These are phyloP conservation scores for Mesembryanthemum crystallinum DNA, from an alignment of 148 eudicot genomes.

Conservation along the genomic window DNA sequence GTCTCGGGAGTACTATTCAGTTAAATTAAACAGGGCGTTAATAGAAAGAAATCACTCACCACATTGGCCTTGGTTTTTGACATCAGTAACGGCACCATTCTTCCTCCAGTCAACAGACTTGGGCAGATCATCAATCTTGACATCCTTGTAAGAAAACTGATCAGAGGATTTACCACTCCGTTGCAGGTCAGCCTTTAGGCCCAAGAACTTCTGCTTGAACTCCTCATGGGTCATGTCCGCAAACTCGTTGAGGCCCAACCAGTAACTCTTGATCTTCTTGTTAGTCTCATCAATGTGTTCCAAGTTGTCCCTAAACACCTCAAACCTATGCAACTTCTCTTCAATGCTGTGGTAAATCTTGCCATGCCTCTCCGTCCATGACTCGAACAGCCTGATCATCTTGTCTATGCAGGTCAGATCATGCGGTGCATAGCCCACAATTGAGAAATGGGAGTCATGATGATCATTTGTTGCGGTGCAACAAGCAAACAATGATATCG, in stretches of 20 bases:
- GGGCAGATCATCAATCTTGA: constrained; percentile 52
- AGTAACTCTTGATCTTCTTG: constrained; percentile 62
- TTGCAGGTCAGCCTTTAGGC: constrained; percentile 50
- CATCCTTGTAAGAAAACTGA: constrained; percentile 62
- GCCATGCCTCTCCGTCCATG: constrained; percentile 79
- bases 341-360: constrained; percentile 66
- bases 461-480: constrained; percentile 19
- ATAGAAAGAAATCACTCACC: constrained; percentile 40
- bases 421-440: constrained; percentile 74
- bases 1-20: too few species aligned
- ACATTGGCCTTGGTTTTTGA: constrained; percentile 94
- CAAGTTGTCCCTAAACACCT: constrained; percentile 85
- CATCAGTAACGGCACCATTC: constrained; percentile 73
- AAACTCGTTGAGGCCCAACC: constrained; percentile 93
- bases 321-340: constrained; percentile 88
- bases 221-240: constrained; percentile 92
- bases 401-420: constrained; percentile 60
- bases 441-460: constrained; percentile 55
- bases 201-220: constrained; percentile 74
- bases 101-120: constrained; percentile 87
- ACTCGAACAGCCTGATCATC: constrained; percentile 70
- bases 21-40: too few species aligned
- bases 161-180: constrained; percentile 39
- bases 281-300: constrained; percentile 90
- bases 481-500: constrained; percentile 29